These are phyloP conservation scores for Naegleria fowleri DNA, from an alignment of 208 protist genomes.

Conservation along the genomic window DNA sequence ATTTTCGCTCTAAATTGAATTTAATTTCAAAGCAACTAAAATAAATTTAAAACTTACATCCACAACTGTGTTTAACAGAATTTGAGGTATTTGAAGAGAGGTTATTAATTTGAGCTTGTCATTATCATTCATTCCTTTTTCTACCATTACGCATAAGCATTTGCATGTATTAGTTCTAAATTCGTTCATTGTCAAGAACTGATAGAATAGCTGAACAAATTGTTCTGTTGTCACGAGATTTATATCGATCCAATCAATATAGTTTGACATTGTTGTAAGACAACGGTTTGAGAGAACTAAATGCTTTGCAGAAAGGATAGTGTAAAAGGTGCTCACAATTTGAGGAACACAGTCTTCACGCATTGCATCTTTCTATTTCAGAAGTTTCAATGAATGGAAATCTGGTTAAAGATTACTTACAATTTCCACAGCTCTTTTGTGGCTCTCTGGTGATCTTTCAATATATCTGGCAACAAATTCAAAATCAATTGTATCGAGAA, in stretches of 20 bases:
- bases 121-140: not conserved
- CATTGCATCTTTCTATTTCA: slow-evolving; percentile 19
- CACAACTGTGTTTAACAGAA: not conserved
- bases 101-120: slow-evolving; percentile 11
- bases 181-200: not conserved
- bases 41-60: not conserved
- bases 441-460: not conserved
- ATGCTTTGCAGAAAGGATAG: not conserved
- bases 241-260: slow-evolving; percentile 32
- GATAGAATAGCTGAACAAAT: not conserved
- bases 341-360: slow-evolving; percentile 4
- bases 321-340: not conserved
- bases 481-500: not conserved
- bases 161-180: not conserved
- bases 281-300: not conserved
- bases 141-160: not conserved
- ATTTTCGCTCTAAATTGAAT: not conserved
- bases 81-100: not conserved
- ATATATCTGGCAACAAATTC: not conserved
- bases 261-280: not conserved
- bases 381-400: not conserved
- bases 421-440: not conserved
- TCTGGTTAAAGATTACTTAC: not conserved
- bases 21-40: not conserved
- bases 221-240: not conserved